A percentile compares a stretch with the other conserved stretches of the same genome.
Conservation (phyloP, 2,329 filamentous ascomycete genomes). For the Stagonosporopsis rhizophila region DNA sequence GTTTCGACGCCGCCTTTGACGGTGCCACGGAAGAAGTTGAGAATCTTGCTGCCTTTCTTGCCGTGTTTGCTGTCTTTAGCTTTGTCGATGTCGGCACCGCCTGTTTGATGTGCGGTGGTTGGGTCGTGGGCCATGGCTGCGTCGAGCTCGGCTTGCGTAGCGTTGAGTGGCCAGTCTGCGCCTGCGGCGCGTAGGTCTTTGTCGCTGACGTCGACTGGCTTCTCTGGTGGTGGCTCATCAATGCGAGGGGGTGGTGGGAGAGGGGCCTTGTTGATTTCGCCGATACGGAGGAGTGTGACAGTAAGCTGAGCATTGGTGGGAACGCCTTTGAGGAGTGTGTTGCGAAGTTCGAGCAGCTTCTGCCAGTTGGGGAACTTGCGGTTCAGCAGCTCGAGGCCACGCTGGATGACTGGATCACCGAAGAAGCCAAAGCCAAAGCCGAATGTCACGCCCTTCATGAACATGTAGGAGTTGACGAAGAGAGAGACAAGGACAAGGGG, state of each 20-base stretch:
- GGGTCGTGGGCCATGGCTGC: constrained; percentile 62
- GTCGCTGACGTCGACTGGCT: constrained; percentile 59
- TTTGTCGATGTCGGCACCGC: constrained; percentile 61
- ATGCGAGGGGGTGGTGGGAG: constrained; percentile 67
- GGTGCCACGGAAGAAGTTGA: constrained; percentile 72
- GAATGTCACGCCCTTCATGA: constrained; percentile 70
- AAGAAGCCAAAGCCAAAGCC: constrained; percentile 79
- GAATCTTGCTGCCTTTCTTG: constrained; percentile 58
- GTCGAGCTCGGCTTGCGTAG: constrained; percentile 70
- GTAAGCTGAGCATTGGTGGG: constrained; percentile 87
- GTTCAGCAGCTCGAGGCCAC: constrained; percentile 66
- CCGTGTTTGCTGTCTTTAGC: constrained; percentile 57
- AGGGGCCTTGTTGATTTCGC: constrained; percentile 81
- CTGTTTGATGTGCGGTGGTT: constrained; percentile 56
- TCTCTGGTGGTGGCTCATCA: constrained; percentile 55
- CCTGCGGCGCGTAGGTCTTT: constrained; percentile 60
- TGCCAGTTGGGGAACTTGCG: constrained; percentile 73
- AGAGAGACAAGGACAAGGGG: constrained; percentile 54
- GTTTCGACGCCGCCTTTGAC: constrained; percentile 77
- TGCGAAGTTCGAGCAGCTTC: constrained; percentile 74
- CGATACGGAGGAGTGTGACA: constrained; percentile 79
- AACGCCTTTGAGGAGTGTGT: constrained; percentile 79
- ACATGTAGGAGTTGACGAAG: constrained; percentile 59
- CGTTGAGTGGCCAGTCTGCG: constrained; percentile 65
- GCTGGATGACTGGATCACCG: constrained; percentile 74